Evolutionary conservation across 345 rosid genomes (phyloP), one percentile per base, ranked within the genome.

Genomic region (Eucalyptus cloeziana): DNA sequence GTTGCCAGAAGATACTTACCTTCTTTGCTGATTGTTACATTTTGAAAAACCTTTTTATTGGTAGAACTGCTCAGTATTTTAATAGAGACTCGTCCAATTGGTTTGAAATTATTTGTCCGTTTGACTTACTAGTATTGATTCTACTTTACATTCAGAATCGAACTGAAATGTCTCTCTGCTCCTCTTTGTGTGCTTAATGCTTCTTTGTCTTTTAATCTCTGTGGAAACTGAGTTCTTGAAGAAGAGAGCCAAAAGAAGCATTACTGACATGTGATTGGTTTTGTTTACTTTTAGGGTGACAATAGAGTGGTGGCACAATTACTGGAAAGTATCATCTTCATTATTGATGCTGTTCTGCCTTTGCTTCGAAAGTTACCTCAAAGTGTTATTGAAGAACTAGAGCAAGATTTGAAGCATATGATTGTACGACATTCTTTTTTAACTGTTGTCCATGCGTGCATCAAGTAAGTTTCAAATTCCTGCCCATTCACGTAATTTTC

Each of bases 371-470:
- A 97, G 95, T 92, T 97, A 90, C 97, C 99, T 85, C 92, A 83
- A 54, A 94, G 89, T 93, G 94, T 98, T 87, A 90, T 91, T 69
- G 99, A 98, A 91, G 99, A 98, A 94, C 95, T 98, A 87, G 96
- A 96, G 90, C 99, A 97, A 94, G 99, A 98, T 92, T 93, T 98
- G 95, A 98, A 95, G 94, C 93, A 97, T 88, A 98, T 96, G 99
- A 96, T 98, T 86, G 96, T 95, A 90, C 98, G 97, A 11, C 98
- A 97, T 94, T 95, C 99, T 33, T 98, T 98, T 93, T 92, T 98
- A 93, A 95, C 99, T 44, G 99, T 98, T 90, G 99, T 97, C 90
- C 99, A 98, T 92, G 99, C 99, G 86, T 96, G 99, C 94, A 94
- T 98, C 92, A 97, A 95, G 99, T 98, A 96, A 92, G 85, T 91